Evolutionary conservation across 2,329 filamentous ascomycete species (phyloP).

Genomic region (Penicillium sp.): DNA sequence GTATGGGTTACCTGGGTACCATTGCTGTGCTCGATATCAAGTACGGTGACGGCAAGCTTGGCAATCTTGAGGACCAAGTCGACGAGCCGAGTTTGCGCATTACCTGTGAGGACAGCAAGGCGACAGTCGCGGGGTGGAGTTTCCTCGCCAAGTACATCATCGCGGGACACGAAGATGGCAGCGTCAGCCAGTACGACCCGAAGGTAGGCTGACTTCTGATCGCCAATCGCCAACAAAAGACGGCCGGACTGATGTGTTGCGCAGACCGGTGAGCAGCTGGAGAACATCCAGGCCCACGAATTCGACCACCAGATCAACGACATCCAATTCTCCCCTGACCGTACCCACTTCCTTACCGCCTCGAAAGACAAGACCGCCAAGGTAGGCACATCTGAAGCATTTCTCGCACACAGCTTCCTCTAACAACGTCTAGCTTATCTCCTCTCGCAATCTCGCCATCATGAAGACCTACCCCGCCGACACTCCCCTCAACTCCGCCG

Average conservation of each 20-base stretch:
- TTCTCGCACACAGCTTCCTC: background rate
- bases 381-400: slow-evolving; percentile 45
- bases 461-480: slow-evolving; percentile 91
- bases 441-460: slow-evolving; percentile 78
- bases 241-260: slow-evolving; percentile 16
- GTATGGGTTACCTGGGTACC: slow-evolving; percentile 90
- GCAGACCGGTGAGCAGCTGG: slow-evolving; percentile 72
- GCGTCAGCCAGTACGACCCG: slow-evolving; percentile 81
- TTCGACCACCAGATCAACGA: slow-evolving; percentile 79
- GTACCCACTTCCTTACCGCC: slow-evolving; percentile 96
- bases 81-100: slow-evolving; percentile 81
- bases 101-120: slow-evolving; percentile 92
- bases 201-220: slow-evolving; percentile 55
- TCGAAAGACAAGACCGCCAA: slow-evolving; percentile 98
- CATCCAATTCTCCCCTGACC: slow-evolving; percentile 88
- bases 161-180: slow-evolving; percentile 93
- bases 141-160: slow-evolving; percentile 95
- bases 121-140: slow-evolving; percentile 95
- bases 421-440: slow-evolving; percentile 60
- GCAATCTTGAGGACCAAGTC: slow-evolving; percentile 67
- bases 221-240: background rate
- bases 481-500: slow-evolving; percentile 92
- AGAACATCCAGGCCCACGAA: slow-evolving; percentile 81
- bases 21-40: slow-evolving; percentile 90
- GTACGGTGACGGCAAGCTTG: slow-evolving; percentile 57